Base-by-base conservation (phyloP, 768 basidiomycete species). In the Russula emetica region DNA sequence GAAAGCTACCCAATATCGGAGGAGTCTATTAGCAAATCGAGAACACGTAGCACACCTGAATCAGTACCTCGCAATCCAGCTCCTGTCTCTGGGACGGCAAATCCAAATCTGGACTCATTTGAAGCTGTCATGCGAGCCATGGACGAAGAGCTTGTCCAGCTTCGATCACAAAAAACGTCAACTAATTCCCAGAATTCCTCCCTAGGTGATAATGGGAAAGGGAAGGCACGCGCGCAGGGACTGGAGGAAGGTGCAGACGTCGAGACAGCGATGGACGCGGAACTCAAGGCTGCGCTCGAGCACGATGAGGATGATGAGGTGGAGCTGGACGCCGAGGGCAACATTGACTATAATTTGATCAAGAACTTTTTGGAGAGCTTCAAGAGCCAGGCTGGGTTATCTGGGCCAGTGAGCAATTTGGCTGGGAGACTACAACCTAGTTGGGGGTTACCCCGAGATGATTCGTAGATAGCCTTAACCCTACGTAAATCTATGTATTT, bases 281-380 rank as follows among this genome's bases (percentile, higher is more conserved):
- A 99, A 71, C 79, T 97, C 9, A 80, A 79, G 44, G 82, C 80
- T 10, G 78, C 85, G 0, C 74, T 96, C 53, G 84, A 78, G 51
- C 70, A 85, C 49, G 79, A 70, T 70, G 83, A 79, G 8, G 84
- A 81, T 14, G 84, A 85, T n/a, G 85, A 81, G 26, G 83, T 78
- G 32, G 77, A 77, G 49, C 79, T 75, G n/a, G 78, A 76, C 2
- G 77, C 77, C 13, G 77, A 75, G 28, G 72, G 69, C n/a, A 75
- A 79, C 42, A 79, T 84, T 71, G 93, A 99, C 73, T 97, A 95
- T 74, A 86, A 86, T 69, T 76, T 98, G 70, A 96, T 98, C 78
- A 96, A 93, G 76, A 96, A 97, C 74, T 94, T 99, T 74, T 75
- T 98, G 74, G 94, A 97, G 77, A 96, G 94, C 74, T 98, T 92